These are phyloP conservation scores for Diutina ranongensis DNA, from an alignment of 1,139 yeast genomes.

Conservation along the genomic window DNA sequence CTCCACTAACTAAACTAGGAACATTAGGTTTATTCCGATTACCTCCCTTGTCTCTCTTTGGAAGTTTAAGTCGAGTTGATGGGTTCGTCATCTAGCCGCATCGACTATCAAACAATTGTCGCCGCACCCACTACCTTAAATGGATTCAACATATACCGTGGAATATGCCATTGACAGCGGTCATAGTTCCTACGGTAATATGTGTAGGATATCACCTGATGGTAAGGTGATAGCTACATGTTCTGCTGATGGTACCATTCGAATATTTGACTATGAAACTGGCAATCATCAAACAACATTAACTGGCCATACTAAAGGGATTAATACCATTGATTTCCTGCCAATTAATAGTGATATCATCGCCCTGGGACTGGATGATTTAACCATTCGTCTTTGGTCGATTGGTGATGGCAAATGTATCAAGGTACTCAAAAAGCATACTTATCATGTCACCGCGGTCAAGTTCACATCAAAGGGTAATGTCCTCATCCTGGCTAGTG, in stretches of 20 bases:
- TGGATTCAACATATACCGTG: neutral
- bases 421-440: constrained; percentile 64
- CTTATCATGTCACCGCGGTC: constrained; percentile 73
- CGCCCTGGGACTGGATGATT: constrained; percentile 84
- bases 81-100: neutral
- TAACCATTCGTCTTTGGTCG: constrained; percentile 69
- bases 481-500: constrained; percentile 67
- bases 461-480: constrained; percentile 68
- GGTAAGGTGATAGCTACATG: constrained; percentile 51
- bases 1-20: constrained; percentile 26
- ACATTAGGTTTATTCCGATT: too few species aligned
- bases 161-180: neutral
- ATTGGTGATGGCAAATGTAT: constrained; percentile 38
- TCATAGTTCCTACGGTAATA: constrained; percentile 16
- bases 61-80: neutral
- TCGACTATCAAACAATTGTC: neutral
- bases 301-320: constrained; percentile 55
- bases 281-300: constrained; percentile 29
- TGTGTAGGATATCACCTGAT: constrained; percentile 56
- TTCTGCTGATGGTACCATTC: constrained; percentile 21
- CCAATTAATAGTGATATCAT: constrained; percentile 57
- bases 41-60: neutral
- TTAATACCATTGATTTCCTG: constrained; percentile 64
- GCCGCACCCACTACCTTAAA: neutral
- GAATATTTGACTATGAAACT: constrained; percentile 14